Percentiles rank a stretch among this genome's conserved stretches.
Evolutionary conservation across 805 yeast genomes (phyloP).

Genomic region (Pichia nanzhaoensis): DNA sequence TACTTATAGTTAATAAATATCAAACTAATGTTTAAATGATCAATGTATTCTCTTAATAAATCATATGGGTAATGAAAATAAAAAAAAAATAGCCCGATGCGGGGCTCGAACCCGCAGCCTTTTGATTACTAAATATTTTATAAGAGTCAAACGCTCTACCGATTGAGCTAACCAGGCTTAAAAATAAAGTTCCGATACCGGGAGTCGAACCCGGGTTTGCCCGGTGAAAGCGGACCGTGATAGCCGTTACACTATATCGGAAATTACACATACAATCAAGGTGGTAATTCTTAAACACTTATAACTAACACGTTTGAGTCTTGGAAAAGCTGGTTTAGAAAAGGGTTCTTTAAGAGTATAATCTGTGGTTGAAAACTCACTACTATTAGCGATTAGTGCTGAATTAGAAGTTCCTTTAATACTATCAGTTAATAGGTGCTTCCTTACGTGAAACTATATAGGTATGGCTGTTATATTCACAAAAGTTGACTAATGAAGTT

Average conservation of each 20-base stretch:
- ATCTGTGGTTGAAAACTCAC: too few species aligned
- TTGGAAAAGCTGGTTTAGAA: too few species aligned
- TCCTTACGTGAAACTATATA: too few species aligned
- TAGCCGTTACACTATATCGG: slow-evolving; percentile 38
- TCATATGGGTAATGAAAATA: too few species aligned
- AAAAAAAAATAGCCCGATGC: slow-evolving; percentile 9
- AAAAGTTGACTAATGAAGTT: too few species aligned
- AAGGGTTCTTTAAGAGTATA: too few species aligned
- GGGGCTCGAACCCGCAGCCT: slow-evolving; percentile 6
- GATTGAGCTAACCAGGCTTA: slow-evolving; percentile 12
- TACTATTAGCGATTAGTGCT: too few species aligned
- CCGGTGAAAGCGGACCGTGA: slow-evolving; percentile 39
- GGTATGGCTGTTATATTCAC: too few species aligned
- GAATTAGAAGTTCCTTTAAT: too few species aligned
- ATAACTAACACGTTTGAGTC: too few species aligned
- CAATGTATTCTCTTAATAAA: background rate
- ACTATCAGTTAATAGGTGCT: too few species aligned
- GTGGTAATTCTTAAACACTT: too few species aligned
- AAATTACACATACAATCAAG: slow-evolving; percentile 6
- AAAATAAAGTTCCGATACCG: slow-evolving; percentile 31
- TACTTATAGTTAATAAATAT: background rate
- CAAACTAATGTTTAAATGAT: background rate
- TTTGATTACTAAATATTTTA: background rate
- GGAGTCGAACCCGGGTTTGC: slow-evolving; percentile 39
- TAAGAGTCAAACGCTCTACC: slow-evolving; percentile 11